Evolutionary conservation across 495 filamentous ascomycete species (phyloP).

Genomic region (Hypoxylon rickii): DNA sequence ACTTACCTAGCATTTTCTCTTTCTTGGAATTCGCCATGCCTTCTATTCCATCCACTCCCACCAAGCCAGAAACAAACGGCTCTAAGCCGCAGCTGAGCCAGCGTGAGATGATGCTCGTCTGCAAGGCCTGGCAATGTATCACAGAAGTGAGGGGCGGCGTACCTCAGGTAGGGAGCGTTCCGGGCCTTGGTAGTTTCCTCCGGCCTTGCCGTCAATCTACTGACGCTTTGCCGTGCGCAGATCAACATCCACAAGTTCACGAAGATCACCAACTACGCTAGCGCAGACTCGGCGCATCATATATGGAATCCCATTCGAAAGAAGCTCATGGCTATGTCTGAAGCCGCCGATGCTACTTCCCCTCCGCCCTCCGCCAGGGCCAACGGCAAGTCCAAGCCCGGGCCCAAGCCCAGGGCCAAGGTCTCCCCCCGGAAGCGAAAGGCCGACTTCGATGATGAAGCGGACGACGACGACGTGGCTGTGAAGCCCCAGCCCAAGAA

Average conservation of each 20-base stretch:
- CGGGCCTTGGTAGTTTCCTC: neutral
- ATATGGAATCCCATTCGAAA: constrained; percentile 17
- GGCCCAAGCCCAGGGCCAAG: neutral
- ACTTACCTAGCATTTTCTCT: too few species aligned
- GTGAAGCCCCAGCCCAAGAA: constrained; percentile 7
- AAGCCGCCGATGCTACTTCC: neutral
- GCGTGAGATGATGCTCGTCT: constrained; percentile 18
- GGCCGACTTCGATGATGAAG: neutral
- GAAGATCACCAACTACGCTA: constrained; percentile 7
- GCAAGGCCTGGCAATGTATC: constrained; percentile 18
- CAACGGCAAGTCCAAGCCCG: neutral
- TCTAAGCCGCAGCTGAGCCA: constrained; percentile 4
- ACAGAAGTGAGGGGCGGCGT: constrained; percentile 4
- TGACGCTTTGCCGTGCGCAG: constrained; percentile 1
- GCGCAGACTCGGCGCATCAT: constrained; percentile 24
- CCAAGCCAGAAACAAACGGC: neutral
- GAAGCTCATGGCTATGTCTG: constrained; percentile 10
- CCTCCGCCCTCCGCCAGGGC: neutral
- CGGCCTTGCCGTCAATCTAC: neutral
- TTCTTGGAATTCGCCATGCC: neutral
- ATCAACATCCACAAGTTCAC: constrained; percentile 24
- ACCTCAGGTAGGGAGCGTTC: constrained; percentile 10
- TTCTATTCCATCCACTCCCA: neutral
- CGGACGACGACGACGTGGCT: neutral
- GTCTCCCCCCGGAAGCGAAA: constrained; percentile 8